A percentile compares a stretch with the other conserved stretches of the same genome.
phyloP scores from a whole-genome alignment of 495 filamentous ascomycete species.

The Umbilicaria muhlenbergii region DNA sequence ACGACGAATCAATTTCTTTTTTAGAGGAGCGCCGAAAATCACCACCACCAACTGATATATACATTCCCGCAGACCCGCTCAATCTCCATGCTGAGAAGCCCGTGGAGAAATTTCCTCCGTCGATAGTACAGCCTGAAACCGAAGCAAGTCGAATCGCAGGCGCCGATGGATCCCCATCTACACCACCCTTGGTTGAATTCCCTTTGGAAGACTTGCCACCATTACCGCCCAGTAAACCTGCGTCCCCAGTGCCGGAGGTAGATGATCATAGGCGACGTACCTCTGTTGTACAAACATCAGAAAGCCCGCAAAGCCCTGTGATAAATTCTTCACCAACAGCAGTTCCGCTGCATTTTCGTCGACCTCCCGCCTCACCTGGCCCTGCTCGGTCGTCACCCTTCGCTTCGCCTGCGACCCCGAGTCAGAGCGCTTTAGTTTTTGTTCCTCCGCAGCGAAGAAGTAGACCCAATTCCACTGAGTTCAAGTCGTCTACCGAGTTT shows the following conservation, averaged over 20 bases:
- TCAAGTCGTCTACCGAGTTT: slow-evolving; percentile 30
- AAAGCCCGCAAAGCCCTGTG: neutral
- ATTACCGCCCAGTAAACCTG: too few relatives aligned
- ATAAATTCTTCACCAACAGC: slow-evolving; percentile 29
- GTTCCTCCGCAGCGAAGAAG: slow-evolving; percentile 19
- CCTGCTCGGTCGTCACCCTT: slow-evolving; percentile 21
- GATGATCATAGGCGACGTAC: too few relatives aligned
- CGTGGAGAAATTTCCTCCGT: too few relatives aligned
- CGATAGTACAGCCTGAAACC: too few relatives aligned
- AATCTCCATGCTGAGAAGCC: neutral
- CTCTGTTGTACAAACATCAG: too few relatives aligned
- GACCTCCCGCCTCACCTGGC: slow-evolving; percentile 26
- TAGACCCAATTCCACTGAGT: slow-evolving; percentile 30
- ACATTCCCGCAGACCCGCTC: neutral
- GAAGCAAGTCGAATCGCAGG: too few relatives aligned
- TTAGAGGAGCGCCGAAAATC: slow-evolving; percentile 35
- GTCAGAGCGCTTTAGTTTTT: slow-evolving; percentile 10
- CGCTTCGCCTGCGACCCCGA: slow-evolving; percentile 11
- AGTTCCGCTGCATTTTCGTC: slow-evolving; percentile 33
- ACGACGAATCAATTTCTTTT: slow-evolving; percentile 28
- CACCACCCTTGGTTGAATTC: too few relatives aligned
- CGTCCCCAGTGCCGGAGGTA: too few relatives aligned
- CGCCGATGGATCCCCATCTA: too few relatives aligned
- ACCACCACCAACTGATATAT: slow-evolving; percentile 16
- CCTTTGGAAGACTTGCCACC: too few relatives aligned